phyloP scores from a whole-genome alignment of 139 green algal genomes.

The Coelastrella sp. region DNA sequence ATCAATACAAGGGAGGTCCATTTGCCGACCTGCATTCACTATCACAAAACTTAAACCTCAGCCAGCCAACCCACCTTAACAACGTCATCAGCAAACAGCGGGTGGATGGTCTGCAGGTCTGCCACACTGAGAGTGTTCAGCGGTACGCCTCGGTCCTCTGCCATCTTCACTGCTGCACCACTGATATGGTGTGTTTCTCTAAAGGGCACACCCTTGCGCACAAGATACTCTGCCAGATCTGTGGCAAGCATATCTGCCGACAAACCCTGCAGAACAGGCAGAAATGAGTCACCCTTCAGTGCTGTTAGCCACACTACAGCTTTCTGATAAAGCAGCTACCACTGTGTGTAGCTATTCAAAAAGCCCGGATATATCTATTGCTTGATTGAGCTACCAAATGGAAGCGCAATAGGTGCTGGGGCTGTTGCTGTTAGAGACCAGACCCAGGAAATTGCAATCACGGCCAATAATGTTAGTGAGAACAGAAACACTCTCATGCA shows the following conservation, averaged over 20 bases:
- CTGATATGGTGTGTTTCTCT: slow-evolving; percentile 96
- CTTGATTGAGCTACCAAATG: too few relatives aligned
- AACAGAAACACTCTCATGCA: neutral
- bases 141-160: slow-evolving; percentile 81
- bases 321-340: too few relatives aligned
- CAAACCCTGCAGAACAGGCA: slow-evolving; percentile 67
- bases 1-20: too few relatives aligned
- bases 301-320: too few relatives aligned
- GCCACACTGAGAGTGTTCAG: slow-evolving; percentile 82
- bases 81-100: slow-evolving; percentile 93
- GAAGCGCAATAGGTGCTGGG: too few relatives aligned
- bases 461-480: neutral
- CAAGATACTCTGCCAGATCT: slow-evolving; percentile 99
- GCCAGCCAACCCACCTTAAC: slow-evolving; percentile 59
- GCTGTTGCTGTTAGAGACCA: too few relatives aligned
- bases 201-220: slow-evolving; percentile 89
- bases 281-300: neutral
- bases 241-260: slow-evolving; percentile 97
- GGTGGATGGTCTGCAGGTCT: slow-evolving; percentile 89
- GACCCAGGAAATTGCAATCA: too few relatives aligned
- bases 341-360: too few relatives aligned
- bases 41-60: neutral
- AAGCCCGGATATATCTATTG: too few relatives aligned
- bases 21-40: too few relatives aligned
- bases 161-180: slow-evolving; percentile 93